These are phyloP conservation scores for Salinomyces thailandicus DNA, from an alignment of 2,329 filamentous ascomycete species.

Conservation along the genomic window DNA sequence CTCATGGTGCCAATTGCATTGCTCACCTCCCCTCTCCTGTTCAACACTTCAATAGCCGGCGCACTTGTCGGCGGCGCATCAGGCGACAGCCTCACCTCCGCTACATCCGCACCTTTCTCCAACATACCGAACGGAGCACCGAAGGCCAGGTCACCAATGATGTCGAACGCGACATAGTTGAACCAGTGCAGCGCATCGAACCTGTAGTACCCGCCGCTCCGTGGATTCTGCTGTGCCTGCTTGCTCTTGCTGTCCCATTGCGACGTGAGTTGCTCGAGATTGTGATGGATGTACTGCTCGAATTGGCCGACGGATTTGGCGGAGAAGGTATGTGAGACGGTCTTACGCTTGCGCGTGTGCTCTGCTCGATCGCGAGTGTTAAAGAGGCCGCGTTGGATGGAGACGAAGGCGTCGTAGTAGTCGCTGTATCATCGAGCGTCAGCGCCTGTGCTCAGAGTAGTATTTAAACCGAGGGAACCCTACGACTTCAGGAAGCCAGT, in stretches of 20 bases:
- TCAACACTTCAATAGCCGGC: conserved; percentile 72
- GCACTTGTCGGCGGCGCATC: conserved; percentile 21
- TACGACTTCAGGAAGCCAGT: conserved; percentile 42
- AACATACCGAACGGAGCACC: conserved; percentile 79
- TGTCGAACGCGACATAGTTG: conserved; percentile 73
- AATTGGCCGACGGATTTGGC: conserved; percentile 63
- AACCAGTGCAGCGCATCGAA: conserved; percentile 61
- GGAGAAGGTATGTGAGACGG: conserved; percentile 77
- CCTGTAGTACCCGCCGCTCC: conserved; percentile 41
- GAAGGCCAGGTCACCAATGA: conserved; percentile 48
- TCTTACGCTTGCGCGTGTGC: conserved; percentile 82
- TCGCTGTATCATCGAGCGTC: conserved; percentile 42
- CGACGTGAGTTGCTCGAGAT: conserved; percentile 61
- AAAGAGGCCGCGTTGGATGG: conserved; percentile 75
- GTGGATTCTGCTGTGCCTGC: conserved; percentile 29
- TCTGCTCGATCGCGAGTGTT: conserved; percentile 75
- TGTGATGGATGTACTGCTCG: conserved; percentile 77
- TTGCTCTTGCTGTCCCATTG: conserved; percentile 59
- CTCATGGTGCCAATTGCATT: conserved; percentile 65
- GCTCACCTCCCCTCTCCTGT: conserved; percentile 77
- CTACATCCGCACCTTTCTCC: conserved; percentile 47
- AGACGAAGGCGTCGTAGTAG: conserved; percentile 88
- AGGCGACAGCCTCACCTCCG: conserved; percentile 22
- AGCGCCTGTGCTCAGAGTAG: too few species aligned
- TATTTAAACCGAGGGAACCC: too few species aligned